Evolutionary conservation across 441 rosid species (phyloP).

Genomic region (Populus hybrid): DNA sequence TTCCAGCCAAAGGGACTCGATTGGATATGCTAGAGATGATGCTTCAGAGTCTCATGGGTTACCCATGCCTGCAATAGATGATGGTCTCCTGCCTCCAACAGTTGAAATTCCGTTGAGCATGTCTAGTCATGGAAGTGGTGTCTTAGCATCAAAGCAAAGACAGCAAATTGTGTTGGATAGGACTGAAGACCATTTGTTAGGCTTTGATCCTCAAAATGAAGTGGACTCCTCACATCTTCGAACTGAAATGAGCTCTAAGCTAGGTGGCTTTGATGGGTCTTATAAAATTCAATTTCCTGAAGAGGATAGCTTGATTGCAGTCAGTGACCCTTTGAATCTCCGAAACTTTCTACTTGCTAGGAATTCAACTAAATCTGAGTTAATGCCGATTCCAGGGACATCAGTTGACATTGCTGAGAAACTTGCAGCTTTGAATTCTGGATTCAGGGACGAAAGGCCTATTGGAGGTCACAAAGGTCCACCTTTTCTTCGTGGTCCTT

Average conservation of each 20-base stretch:
- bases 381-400: conserved; percentile 32
- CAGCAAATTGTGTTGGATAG: conserved; percentile 41
- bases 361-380: conserved; percentile 49
- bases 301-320: conserved; percentile 53
- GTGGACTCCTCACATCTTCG: conserved; percentile 39
- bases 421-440: conserved; percentile 57
- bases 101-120: conserved; percentile 35
- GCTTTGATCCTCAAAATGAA: conserved; percentile 43
- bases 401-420: conserved; percentile 52
- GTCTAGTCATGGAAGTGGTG: conserved; percentile 33
- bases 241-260: conserved; percentile 43
- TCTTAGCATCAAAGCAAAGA: conserved; percentile 39
- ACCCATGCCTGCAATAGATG: conserved; percentile 29
- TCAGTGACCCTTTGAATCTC: conserved; percentile 34
- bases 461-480: conserved; percentile 49
- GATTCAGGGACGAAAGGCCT: conserved; percentile 53
- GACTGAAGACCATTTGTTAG: conserved; percentile 40
- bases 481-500: conserved; percentile 45
- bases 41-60: conserved; percentile 41
- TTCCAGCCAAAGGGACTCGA: conserved; percentile 36
- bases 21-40: conserved; percentile 41
- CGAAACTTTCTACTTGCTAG: conserved; percentile 36
- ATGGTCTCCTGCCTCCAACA: conserved; percentile 28
- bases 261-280: conserved; percentile 35
- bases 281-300: conserved; percentile 44